Evolutionary conservation across 1,284 basidiomycete genomes (phyloP), one percentile per base, ranked within the genome.

Genomic region (Cryptococcus sp.): DNA sequence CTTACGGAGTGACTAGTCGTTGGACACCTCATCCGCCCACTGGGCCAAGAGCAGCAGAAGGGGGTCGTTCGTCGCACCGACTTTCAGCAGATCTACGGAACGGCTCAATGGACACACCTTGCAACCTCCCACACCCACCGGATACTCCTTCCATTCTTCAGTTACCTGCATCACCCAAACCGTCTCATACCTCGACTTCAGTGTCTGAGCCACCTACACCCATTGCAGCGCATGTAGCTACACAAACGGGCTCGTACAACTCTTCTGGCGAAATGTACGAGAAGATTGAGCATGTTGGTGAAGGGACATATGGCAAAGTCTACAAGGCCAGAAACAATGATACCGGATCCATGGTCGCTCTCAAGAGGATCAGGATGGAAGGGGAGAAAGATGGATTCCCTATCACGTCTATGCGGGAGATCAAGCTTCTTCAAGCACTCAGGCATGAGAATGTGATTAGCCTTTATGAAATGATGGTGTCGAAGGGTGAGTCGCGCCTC

Each of bases 331-430:
- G 86, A 52, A 93, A 93, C 64, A 86, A 85, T 13, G 81, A 87
- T 39, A 89, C 85, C 16, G 88, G 87, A 22, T 77, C 83, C 3
- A 81, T 89, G 58, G 93, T 98, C 26, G 96, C 96, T 4, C 80
- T 99, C 59, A 99, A 99, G 81, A 86, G 93, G 60, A 99, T 99
- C 74, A 85, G 94, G 47, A 98, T 99, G 95, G 96, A 99, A 75
- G 84, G 88, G 3, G 97, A 99, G 78, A 88, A 87, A 72, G 97
- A 99, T 73, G 96, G 96, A 0, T 99, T 99, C 77, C 97, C 96
- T 17, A 91, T 99, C 19, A 99, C 96, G 34, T 94, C 96, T 0
- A 95, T 99, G 89, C 86, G 96, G 50, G 96, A 99, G 80, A 97
- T 99, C 80, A 99, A 99, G 76, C 85, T 99, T 26, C 80, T 99